Base-by-base conservation (phyloP, 768 basidiomycete species). In the Suillus fuscotomentosus region DNA sequence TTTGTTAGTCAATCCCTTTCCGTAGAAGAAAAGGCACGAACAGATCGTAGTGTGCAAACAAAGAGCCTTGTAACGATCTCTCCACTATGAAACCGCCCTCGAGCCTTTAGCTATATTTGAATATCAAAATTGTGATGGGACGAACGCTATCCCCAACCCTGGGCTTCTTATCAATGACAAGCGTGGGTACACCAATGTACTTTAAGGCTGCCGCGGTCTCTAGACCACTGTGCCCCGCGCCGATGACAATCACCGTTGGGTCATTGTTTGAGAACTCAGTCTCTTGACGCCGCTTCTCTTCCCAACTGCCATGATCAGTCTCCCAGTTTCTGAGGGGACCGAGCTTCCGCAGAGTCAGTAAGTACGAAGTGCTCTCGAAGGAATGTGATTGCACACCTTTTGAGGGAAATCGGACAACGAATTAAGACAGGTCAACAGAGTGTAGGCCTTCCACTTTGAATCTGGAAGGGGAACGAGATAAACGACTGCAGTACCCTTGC, bases 201-300 rank as follows among this genome's bases (percentile, higher is more conserved):
- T 87, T 87, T 61, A 93, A 76, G 22, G 88, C 79, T 2, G 88
- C 88, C 0, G 90, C 89, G 2, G 86, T 71, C 47, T 82, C 84
- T 34, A 94, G 75, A 1, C 90, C 92, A 65, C 82, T 83, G 63
- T 91, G 91, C 0, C 88, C 89, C 0, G 82, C 88, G 9, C 88
- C 87, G 24, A 90, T 76, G 31, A 91, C 77, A 38, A 91, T 72
- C 10, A 89, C 90, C 2, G 80, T 80, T 0, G 88, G 88, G 43
- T 82, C 80, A 9, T 67, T 70, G n/a, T 81, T 81, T 38, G 73
- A 75, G 67, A 87, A 88, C 39, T 82, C 80, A 10, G 70, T 61
- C 63, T 84, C 81, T 39, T 70, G 70, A 47, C 73, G 73, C 39
- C 86, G 78, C 38, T 78, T 74, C 38, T 78, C 78, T 50, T 79